Evolutionary conservation across 2,329 filamentous ascomycete species (phyloP), one percentile per base, ranked within the genome.

Genomic region (Grosmannia penicillata): DNA sequence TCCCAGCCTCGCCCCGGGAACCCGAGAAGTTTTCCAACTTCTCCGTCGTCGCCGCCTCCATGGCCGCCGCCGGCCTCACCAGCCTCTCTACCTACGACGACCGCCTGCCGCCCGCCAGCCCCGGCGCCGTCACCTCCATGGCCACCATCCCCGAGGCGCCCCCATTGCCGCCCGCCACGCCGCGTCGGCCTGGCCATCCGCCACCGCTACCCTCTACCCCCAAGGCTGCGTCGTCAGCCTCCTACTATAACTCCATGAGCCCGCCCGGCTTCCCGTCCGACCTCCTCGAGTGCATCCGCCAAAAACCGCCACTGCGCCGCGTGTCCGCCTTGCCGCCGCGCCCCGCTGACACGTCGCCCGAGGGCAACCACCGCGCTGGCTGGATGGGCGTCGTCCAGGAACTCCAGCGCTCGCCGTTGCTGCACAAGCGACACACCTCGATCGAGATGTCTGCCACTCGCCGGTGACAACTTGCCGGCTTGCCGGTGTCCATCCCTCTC

Each of bases 301-400:
- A 60, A 41, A 63, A 59, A 38, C 65, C 68, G 24, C 65, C 68
- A 8, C 47, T 70, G 43, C 62, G 70, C 38, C 61, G 69, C 41
- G 49, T 76, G 34, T 68, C 68, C 6, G 72, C 68, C 2, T 66
- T 72, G 43, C 41, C 43, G 21, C 34, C n/a, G 11, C 6, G 7
- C 26, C 14, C 27, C 14, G 3, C 6, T 26, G 62, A 60, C 45
- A 65, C 71, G 36, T 60, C 61, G 32, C 56, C 63, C 25, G 59
- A 60, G 32, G 56, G 57, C 28, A 58, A 57, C 17, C 69, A 72
- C 37, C 65, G 66, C 38, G 57, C 59, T 44, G 72, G 72, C 21
- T 79, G 75, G 75, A 68, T 70, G 17, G 72, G 72, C 21, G 73
- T 79, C 6, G 70, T 79, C 18, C 61, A 70, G 38, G 75, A 79